Conservation (phyloP, 345 rosid genomes). For the Corymbia maculata region DNA sequence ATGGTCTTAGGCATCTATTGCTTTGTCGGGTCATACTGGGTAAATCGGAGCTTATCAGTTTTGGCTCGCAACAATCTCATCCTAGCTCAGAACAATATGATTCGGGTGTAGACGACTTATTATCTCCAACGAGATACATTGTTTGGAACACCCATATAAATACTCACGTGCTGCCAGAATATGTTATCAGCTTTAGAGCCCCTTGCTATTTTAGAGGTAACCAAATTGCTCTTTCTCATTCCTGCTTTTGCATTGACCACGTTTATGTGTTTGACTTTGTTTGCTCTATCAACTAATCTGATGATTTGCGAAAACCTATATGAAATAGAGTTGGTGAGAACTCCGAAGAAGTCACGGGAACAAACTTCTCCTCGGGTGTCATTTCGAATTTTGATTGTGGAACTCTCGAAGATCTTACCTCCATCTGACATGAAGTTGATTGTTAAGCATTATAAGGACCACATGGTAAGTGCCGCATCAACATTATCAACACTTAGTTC, state of each 20-base stretch:
- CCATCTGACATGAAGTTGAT: constrained; percentile 28
- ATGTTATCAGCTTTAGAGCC: constrained; percentile 4
- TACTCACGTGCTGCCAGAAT: constrained; percentile 10
- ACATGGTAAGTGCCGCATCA: constrained; percentile 23
- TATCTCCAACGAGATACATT: constrained; percentile 1
- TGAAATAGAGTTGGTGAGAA: constrained; percentile 18
- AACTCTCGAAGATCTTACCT: constrained; percentile 49
- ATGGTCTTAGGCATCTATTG: constrained; percentile 57
- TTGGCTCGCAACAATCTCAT: constrained; percentile 11
- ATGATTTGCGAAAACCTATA: not conserved
- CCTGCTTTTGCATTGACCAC: not conserved
- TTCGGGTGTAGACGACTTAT: constrained; percentile 9
- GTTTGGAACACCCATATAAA: constrained; percentile 16
- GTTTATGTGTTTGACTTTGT: not conserved
- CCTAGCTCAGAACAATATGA: constrained; percentile 7
- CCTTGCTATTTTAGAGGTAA: constrained; percentile 7
- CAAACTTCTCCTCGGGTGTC: constrained; percentile 83
- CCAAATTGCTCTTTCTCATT: not conserved
- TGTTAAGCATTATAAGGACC: constrained; percentile 40
- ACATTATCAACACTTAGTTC: not conserved
- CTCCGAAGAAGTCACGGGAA: constrained; percentile 11
- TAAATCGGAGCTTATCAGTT: constrained; percentile 46
- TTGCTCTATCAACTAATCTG: not conserved
- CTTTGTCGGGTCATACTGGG: constrained; percentile 72
- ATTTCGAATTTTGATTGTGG: constrained; percentile 48